Conservation (phyloP, 805 yeast genomes). For the Phaffomyces antillensis region DNA sequence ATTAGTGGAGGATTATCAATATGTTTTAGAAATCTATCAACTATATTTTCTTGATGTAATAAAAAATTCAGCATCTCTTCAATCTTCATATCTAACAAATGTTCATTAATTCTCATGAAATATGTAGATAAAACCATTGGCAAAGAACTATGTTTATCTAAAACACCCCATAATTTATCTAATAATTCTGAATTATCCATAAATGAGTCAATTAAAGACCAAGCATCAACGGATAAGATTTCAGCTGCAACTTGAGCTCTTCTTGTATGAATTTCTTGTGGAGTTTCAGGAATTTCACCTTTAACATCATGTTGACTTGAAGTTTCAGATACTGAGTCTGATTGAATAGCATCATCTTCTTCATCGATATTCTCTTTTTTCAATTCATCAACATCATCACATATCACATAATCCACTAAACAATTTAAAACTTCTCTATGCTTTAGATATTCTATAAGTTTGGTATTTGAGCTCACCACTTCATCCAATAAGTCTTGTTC, state of each 20-base stretch:
- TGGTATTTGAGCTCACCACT: slow-evolving; percentile 61
- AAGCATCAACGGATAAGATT: slow-evolving; percentile 82
- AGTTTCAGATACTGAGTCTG: slow-evolving; percentile 12
- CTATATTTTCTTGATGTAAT: slow-evolving; percentile 59
- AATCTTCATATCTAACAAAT: slow-evolving; percentile 80
- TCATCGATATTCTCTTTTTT: slow-evolving; percentile 13
- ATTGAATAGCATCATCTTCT: neutral
- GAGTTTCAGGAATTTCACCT: slow-evolving; percentile 27
- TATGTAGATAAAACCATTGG: slow-evolving; percentile 76
- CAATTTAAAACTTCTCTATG: slow-evolving; percentile 68
- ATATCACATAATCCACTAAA: slow-evolving; percentile 59
- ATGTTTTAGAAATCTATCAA: slow-evolving; percentile 74
- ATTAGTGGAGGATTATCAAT: slow-evolving; percentile 90
- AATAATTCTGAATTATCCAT: slow-evolving; percentile 66
- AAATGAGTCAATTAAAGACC: slow-evolving; percentile 88
- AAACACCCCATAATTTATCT: slow-evolving; percentile 68
- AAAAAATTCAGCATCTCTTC: slow-evolving; percentile 71
- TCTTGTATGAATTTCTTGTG: slow-evolving; percentile 30
- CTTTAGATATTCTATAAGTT: slow-evolving; percentile 70
- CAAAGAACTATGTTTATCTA: slow-evolving; percentile 60
- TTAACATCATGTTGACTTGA: neutral
- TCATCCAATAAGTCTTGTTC: slow-evolving; percentile 73
- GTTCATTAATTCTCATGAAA: slow-evolving; percentile 88
- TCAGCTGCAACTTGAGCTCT: slow-evolving; percentile 77
- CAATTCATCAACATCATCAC: slow-evolving; percentile 21